A percentile compares a stretch with the other conserved stretches of the same genome.
phyloP scores from a whole-genome alignment of 306 rosid genomes.

The Herpetospermum pedunculosum region DNA sequence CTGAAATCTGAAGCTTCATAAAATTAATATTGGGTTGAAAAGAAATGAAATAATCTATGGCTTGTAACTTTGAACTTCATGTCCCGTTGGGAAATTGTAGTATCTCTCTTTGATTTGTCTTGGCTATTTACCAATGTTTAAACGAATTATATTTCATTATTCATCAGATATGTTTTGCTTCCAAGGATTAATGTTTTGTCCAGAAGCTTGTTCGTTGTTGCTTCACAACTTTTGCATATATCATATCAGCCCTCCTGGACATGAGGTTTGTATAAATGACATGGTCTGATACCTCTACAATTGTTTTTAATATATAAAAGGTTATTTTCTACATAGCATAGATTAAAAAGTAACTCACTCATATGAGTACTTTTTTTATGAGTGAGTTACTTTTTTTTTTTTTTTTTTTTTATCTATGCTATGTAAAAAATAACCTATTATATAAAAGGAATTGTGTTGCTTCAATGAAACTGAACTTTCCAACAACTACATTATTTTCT shows the following conservation, averaged over 20 bases:
- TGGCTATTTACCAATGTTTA: not conserved
- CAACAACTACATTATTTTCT: not conserved
- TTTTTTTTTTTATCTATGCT: not conserved
- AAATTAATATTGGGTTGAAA: not conserved
- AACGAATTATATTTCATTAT: not conserved
- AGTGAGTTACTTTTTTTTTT: not conserved
- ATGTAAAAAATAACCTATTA: not conserved
- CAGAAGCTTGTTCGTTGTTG: constrained; percentile 76
- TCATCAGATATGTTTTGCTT: constrained; percentile 87
- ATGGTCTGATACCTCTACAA: constrained; percentile 11
- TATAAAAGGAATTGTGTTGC: not conserved
- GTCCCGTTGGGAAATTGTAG: not conserved
- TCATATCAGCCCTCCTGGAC: constrained; percentile 97
- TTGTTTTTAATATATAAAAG: constrained; percentile 10
- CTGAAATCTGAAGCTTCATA: not conserved
- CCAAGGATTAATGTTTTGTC: constrained; percentile 86
- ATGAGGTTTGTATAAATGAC: constrained; percentile 65
- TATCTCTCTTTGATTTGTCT: not conserved
- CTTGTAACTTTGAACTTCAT: not conserved
- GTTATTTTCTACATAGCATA: not conserved
- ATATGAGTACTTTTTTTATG: not conserved
- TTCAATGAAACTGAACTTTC: not conserved
- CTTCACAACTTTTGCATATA: constrained; percentile 97
- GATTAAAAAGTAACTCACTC: not conserved
- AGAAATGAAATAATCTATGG: not conserved